Conservation (phyloP, 1,284 basidiomycete species). For the Pseudozyma flocculosa region DNA sequence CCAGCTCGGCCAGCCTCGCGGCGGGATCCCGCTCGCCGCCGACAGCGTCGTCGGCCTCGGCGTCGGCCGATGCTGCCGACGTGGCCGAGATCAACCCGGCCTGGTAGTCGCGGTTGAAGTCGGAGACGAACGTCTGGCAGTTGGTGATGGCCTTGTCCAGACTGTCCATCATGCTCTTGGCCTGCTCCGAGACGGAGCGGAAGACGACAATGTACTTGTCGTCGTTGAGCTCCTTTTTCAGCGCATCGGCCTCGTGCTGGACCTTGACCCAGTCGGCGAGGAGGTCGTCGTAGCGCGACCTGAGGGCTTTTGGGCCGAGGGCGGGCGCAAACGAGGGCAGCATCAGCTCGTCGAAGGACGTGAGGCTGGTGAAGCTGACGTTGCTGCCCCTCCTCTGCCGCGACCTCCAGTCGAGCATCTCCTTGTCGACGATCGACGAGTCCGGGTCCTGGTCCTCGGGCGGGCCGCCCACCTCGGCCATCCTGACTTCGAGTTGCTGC, state of each 20-base stretch:
- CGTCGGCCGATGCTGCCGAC: background rate
- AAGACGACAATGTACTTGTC: slow-evolving; percentile 96
- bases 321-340: slow-evolving; percentile 25
- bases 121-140: slow-evolving; percentile 67
- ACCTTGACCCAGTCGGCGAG: slow-evolving; percentile 74
- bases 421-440: slow-evolving; percentile 31
- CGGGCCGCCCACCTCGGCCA: slow-evolving; percentile 5
- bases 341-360: slow-evolving; percentile 28
- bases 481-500: slow-evolving; percentile 35
- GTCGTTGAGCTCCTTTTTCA: slow-evolving; percentile 87
- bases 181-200: slow-evolving; percentile 84
- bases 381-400: slow-evolving; percentile 13
- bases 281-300: slow-evolving; percentile 22
- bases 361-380: slow-evolving; percentile 25
- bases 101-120: slow-evolving; percentile 21
- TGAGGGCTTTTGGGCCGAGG: slow-evolving; percentile 10
- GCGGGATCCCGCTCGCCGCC: slow-evolving; percentile 5
- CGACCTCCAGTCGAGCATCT: slow-evolving; percentile 12
- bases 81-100: slow-evolving; percentile 11
- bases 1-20: slow-evolving; percentile 33
- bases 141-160: slow-evolving; percentile 84
- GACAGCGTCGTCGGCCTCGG: slow-evolving; percentile 18
- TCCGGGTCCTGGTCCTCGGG: slow-evolving; percentile 3
- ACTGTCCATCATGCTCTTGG: slow-evolving; percentile 93
- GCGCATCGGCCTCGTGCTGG: slow-evolving; percentile 74